phyloP scores from a whole-genome alignment of 2,329 filamentous ascomycete species.

The Diaporthe sp. region DNA sequence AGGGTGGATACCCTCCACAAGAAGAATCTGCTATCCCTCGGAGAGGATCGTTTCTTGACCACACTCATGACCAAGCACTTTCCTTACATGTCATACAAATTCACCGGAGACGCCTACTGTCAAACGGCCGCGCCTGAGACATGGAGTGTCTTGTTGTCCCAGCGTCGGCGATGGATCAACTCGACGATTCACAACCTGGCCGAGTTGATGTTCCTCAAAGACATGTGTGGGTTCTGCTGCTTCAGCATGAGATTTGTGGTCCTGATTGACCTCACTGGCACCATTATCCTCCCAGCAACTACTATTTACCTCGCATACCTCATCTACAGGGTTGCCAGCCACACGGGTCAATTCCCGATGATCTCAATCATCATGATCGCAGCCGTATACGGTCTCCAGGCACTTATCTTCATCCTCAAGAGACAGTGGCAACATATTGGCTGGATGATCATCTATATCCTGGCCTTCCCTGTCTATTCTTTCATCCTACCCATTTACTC shows the following conservation, averaged over 20 bases:
- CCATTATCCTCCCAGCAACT: slow-evolving; percentile 90
- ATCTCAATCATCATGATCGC: slow-evolving; percentile 92
- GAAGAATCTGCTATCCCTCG: slow-evolving; percentile 94
- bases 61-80: slow-evolving; percentile 99
- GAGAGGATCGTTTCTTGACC: slow-evolving; percentile 97
- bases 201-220: slow-evolving; percentile 89
- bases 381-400: slow-evolving; percentile 94
- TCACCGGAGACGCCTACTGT: slow-evolving; percentile 92
- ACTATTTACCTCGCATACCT: slow-evolving; percentile 90
- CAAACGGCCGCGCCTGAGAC: slow-evolving; percentile 94
- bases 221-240: slow-evolving; percentile 98
- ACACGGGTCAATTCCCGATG: slow-evolving; percentile 82
- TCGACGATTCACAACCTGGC: slow-evolving; percentile 97
- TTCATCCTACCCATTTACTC: slow-evolving; percentile 94
- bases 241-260: slow-evolving; percentile 99
- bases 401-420: slow-evolving; percentile 96
- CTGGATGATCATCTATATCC: slow-evolving; percentile 99
- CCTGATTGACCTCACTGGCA: slow-evolving; percentile 93
- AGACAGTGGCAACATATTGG: slow-evolving; percentile 98
- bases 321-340: slow-evolving; percentile 81
- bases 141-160: slow-evolving; percentile 95
- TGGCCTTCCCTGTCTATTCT: slow-evolving; percentile 96
- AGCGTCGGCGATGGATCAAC: slow-evolving; percentile 99
- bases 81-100: slow-evolving; percentile 95
- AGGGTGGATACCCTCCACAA: slow-evolving; percentile 95